A percentile compares a stretch with the other conserved stretches of the same genome.
phyloP scores from a whole-genome alignment of 2,329 filamentous ascomycete species.

The Chaetomiaceae sp. region DNA sequence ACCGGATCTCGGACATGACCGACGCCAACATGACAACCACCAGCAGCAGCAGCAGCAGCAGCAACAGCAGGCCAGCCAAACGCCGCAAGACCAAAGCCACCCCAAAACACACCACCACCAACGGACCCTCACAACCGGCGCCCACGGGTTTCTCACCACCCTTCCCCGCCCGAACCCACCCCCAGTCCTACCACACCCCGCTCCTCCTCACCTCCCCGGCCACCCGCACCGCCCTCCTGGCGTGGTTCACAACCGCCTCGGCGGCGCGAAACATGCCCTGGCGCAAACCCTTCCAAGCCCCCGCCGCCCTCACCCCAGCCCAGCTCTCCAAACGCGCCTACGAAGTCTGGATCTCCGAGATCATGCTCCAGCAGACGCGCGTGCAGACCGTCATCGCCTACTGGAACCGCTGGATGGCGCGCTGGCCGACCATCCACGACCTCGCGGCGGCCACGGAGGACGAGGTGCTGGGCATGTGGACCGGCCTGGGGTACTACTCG shows the following conservation, averaged over 20 bases:
- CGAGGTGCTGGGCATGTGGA: conserved; percentile 56
- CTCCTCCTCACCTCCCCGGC: conserved; percentile 41
- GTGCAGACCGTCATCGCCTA: conserved; percentile 59
- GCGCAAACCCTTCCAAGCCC: conserved; percentile 54
- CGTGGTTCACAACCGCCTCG: conserved; percentile 50
- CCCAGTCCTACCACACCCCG: conserved; percentile 46
- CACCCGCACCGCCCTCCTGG: conserved; percentile 37
- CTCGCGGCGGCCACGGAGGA: conserved; percentile 51
- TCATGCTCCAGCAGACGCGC: conserved; percentile 64
- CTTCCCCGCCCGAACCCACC: conserved; percentile 30
- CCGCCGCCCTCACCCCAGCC: conserved; percentile 5
- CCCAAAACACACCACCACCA: too few species aligned
- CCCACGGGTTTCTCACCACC: too few species aligned
- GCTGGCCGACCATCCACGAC: conserved; percentile 56
- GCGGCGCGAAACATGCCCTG: conserved; percentile 52
- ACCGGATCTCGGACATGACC: too few species aligned
- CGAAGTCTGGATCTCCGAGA: conserved; percentile 63
- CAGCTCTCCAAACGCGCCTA: conserved; percentile 47
- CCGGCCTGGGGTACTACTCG: conserved; percentile 60
- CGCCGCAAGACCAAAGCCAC: too few species aligned
- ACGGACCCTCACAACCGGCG: too few species aligned
- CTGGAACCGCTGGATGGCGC: conserved; percentile 58
- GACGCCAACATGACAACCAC: too few species aligned
- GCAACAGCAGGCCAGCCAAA: too few species aligned
- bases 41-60: too few species aligned